Evolutionary conservation across 1,139 yeast species (phyloP), one percentile per base, ranked within the genome.

Genomic region (Geotrichum restrictum): DNA sequence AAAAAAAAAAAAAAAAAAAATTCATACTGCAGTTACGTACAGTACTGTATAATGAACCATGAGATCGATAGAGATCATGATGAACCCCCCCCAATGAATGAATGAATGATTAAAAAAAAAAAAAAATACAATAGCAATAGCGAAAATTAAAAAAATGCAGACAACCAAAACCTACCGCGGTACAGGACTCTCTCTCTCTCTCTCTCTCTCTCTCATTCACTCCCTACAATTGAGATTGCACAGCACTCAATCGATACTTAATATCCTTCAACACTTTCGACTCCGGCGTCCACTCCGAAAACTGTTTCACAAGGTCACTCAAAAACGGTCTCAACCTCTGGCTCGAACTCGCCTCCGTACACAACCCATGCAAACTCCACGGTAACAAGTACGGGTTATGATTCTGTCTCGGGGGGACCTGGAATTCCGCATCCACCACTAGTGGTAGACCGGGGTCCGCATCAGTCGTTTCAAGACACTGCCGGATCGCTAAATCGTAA

Each of bases 351-450:
- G 55, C 78, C 69, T 64, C 89, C 84, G 60, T 80, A 34, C 89
- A 70, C 43, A 91, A 70, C 0, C 97, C 96, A 44, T 96, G 74
- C 69, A 88, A 78, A 62, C 95, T 86, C 97, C 97, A 91, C 0
- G 98, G 98, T 34, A 91, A 71, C 51, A 87, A 80, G 64, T 80
- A 91, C 0, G 97, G 96, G 67, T 91, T 89, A 55, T 82, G 64
- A 53, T 62, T 80, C 16, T 85, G 83, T 36, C 52, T 52, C 32
- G 58, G 61, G 10, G 74, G 70, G 14, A 67, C 63, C 38, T 56
- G 56, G 54, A 66, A 68, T 13, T 55, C 56, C 41, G 49, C 48
- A 34, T 59, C 60, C 47, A 60, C 53, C 42, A 59, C 54, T 31
- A 69, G 64, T 16, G 60, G 64, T 32, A 48, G 39, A 7, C 51